Percentiles rank a stretch among this genome's conserved stretches.
Evolutionary conservation across 352 stramenopile genomes (phyloP).

Genomic region (Phytophthora pisi): DNA sequence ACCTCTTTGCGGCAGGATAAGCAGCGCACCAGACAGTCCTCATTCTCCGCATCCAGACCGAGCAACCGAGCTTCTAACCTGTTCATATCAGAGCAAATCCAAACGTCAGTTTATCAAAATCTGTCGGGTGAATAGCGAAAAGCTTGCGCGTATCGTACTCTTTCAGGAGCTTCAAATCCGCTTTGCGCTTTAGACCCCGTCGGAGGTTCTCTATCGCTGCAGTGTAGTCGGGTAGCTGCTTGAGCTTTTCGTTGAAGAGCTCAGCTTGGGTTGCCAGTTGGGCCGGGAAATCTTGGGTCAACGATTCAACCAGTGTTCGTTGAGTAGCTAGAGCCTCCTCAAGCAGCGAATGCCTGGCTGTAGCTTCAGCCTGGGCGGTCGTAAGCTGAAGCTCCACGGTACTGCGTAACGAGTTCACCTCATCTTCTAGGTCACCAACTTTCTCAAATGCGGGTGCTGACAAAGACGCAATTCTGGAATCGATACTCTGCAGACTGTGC

Average conservation of each 20-base stretch:
- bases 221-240: conserved; percentile 47
- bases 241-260: conserved; percentile 52
- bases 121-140: not conserved
- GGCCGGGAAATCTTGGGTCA: conserved; percentile 32
- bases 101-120: not conserved
- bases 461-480: conserved; percentile 45
- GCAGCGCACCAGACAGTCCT: conserved; percentile 74
- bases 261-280: conserved; percentile 35
- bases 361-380: conserved; percentile 37
- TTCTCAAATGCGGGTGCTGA: conserved; percentile 50
- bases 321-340: conserved; percentile 41
- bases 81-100: not conserved
- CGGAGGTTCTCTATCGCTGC: conserved; percentile 52
- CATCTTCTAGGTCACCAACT: conserved; percentile 44
- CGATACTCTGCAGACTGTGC: conserved; percentile 50
- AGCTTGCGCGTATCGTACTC: conserved; percentile 42
- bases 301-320: conserved; percentile 33
- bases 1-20: conserved; percentile 79
- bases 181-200: conserved; percentile 54
- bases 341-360: conserved; percentile 34
- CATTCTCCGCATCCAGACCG: conserved; percentile 49
- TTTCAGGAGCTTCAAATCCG: conserved; percentile 66
- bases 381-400: conserved; percentile 46
- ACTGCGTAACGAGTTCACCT: conserved; percentile 41
- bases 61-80: conserved; percentile 64